Conservation (phyloP, 2,329 filamentous ascomycete species). For the Monosporascus sp. region DNA sequence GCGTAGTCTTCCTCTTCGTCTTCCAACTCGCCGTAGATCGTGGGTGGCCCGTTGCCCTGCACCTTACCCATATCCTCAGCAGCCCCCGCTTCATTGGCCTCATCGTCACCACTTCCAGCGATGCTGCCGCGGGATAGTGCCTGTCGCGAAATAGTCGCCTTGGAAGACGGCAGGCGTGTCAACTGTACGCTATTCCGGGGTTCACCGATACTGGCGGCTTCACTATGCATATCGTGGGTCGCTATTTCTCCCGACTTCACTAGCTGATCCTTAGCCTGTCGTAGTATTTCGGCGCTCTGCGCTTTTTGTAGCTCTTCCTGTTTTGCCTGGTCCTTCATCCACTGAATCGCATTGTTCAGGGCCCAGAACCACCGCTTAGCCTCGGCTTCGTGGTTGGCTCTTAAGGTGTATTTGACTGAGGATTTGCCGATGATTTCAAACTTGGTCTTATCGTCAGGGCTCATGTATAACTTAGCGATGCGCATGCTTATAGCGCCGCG, state of each 20-base stretch:
- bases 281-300: conserved; percentile 68
- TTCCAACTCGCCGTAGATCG: conserved; percentile 33
- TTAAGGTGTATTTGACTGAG: conserved; percentile 96
- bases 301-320: conserved; percentile 77
- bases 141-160: conserved; percentile 20
- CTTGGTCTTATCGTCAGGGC: conserved; percentile 91
- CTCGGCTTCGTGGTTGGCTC: conserved; percentile 96
- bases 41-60: conserved; percentile 29
- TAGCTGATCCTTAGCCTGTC: conserved; percentile 75
- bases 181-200: conserved; percentile 41
- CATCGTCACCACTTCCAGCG: conserved; percentile 46
- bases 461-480: conserved; percentile 92
- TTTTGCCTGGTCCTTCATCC: conserved; percentile 93
- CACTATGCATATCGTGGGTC: conserved; percentile 42
- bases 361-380: conserved; percentile 99
- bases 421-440: conserved; percentile 98
- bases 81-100: conserved; percentile 42
- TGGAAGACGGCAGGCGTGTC: conserved; percentile 34
- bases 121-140: conserved; percentile 38
- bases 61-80: conserved; percentile 36
- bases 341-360: conserved; percentile 97
- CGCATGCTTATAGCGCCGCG: conserved; percentile 98
- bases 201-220: conserved; percentile 48
- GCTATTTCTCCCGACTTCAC: conserved; percentile 45
- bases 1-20: conserved; percentile 66